phyloP scores from a whole-genome alignment of 164 flowering plant species.

The Chimonanthus praecox region DNA sequence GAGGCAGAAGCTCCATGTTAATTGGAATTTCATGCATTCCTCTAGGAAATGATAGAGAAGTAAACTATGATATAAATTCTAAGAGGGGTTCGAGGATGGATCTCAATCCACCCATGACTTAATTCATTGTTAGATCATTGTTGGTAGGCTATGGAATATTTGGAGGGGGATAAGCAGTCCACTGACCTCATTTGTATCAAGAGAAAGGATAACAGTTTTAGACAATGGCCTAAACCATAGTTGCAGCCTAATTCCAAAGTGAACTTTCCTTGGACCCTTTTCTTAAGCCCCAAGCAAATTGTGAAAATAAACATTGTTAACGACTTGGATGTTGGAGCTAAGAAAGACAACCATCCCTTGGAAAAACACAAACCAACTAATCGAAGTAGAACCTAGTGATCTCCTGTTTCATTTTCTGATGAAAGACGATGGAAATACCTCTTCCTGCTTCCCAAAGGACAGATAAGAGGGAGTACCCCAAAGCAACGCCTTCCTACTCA shows the following conservation, averaged over 20 bases:
- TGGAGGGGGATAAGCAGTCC: no score
- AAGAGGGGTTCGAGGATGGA: no score
- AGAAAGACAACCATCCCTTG: not conserved
- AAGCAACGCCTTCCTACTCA: slow-evolving; percentile 69
- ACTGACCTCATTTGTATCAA: no score
- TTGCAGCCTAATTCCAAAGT: no score
- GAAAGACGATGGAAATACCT: slow-evolving; percentile 30
- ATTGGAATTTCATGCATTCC: no score
- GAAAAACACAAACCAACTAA: not conserved
- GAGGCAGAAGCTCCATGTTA: not conserved
- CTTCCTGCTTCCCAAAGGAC: slow-evolving; percentile 23
- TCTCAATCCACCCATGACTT: no score
- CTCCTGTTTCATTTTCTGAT: not conserved
- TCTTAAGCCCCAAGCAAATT: not conserved
- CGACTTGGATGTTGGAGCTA: not conserved
- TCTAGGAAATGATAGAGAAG: no score
- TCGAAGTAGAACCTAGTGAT: not conserved
- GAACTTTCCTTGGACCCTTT: not conserved
- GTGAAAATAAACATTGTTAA: not conserved
- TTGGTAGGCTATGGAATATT: no score
- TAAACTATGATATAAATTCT: no score
- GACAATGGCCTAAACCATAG: no score
- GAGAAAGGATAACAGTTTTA: no score
- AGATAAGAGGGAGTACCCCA: slow-evolving; percentile 38
- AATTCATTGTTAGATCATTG: no score